A percentile compares a stretch with the other conserved stretches of the same genome.
Conservation (phyloP, 2,329 filamentous ascomycete genomes). For the Aureobasidium sp. region DNA sequence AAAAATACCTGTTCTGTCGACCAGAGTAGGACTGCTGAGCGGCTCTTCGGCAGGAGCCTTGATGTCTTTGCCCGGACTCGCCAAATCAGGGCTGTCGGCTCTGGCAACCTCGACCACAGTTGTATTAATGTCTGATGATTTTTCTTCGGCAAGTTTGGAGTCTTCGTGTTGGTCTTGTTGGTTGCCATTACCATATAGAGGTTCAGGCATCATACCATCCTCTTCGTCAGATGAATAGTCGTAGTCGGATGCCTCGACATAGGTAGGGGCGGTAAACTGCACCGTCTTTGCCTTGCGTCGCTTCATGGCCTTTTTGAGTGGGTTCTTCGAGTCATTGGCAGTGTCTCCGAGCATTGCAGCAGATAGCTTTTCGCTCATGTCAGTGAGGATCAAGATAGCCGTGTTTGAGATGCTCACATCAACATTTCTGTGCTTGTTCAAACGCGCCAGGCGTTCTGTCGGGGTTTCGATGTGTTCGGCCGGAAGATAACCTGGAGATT, state of each 20-base stretch:
- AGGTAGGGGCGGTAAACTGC: conserved; percentile 76
- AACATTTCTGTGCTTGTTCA: conserved; percentile 98
- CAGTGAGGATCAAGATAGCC: conserved; percentile 22
- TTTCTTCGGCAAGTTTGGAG: neutral
- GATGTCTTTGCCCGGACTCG: conserved; percentile 21
- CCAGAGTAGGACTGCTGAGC: conserved; percentile 26
- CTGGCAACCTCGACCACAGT: conserved; percentile 3
- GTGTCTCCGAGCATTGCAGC: conserved; percentile 66
- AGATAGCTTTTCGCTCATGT: conserved; percentile 46
- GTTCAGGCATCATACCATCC: conserved; percentile 21
- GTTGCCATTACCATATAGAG: conserved; percentile 1
- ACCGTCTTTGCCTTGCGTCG: conserved; percentile 79
- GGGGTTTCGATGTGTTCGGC: conserved; percentile 98
- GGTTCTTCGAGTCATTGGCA: conserved; percentile 72
- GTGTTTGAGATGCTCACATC: conserved; percentile 58
- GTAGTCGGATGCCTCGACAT: conserved; percentile 79
- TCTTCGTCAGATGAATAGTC: conserved; percentile 69
- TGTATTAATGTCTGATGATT: neutral
- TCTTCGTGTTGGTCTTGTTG: neutral
- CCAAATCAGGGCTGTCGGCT: conserved; percentile 12
- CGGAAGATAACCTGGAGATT: conserved; percentile 71
- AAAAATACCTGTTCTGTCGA: conserved; percentile 21
- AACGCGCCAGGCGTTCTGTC: conserved; percentile 81
- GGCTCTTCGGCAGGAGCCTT: conserved; percentile 23
- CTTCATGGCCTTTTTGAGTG: conserved; percentile 76